Percentiles rank a stretch among this genome's conserved stretches.
These are phyloP conservation scores for Lipomyces kockii DNA, from an alignment of 805 yeast genomes.

Conservation along the genomic window DNA sequence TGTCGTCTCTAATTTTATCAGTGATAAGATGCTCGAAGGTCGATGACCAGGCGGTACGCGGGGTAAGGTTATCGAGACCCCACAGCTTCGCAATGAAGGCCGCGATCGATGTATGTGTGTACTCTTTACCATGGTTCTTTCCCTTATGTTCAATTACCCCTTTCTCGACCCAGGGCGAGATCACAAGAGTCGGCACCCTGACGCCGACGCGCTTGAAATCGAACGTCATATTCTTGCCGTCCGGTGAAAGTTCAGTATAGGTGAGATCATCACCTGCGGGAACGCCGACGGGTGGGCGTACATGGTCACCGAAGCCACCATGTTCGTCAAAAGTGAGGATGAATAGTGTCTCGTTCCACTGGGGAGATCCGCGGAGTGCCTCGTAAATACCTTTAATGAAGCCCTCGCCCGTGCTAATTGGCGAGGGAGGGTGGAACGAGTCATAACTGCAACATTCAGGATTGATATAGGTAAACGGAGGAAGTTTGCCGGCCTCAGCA, in stretches of 20 bases:
- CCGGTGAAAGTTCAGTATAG: conserved; percentile 3
- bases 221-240: conserved; percentile 7
- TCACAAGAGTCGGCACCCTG: background rate
- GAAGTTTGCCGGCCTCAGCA: conserved; percentile 5
- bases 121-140: conserved; percentile 1
- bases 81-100: conserved; percentile 4
- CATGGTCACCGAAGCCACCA: conserved; percentile 16
- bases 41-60: no score
- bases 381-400: conserved; percentile 13
- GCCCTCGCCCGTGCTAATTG: background rate
- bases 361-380: conserved; percentile 12
- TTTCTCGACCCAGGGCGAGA: conserved; percentile 8
- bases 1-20: no score
- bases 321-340: conserved; percentile 15
- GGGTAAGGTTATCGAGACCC: conserved; percentile 3
- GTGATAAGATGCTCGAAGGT: no score
- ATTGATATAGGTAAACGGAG: conserved; percentile 10
- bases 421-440: conserved; percentile 13
- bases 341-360: conserved; percentile 12
- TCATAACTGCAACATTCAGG: conserved; percentile 11
- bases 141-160: conserved; percentile 9
- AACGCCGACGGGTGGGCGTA: conserved; percentile 9
- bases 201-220: conserved; percentile 13
- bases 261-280: conserved; percentile 9
- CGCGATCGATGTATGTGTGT: conserved; percentile 11